Base-by-base conservation (phyloP, 768 basidiomycete genomes). In the Pisolithus tinctorius region DNA sequence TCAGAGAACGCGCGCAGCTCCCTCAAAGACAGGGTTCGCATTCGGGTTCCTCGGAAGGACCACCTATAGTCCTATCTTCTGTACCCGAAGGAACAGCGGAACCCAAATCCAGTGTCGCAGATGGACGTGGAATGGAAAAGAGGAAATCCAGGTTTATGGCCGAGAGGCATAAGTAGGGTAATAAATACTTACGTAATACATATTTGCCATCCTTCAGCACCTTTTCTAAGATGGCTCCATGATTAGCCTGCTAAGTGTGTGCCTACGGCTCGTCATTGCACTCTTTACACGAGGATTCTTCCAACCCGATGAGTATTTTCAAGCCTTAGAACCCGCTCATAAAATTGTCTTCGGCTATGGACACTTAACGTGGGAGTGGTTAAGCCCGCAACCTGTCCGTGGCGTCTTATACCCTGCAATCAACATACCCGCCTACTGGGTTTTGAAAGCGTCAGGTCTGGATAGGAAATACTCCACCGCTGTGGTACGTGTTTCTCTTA, bases 261-360 rank as follows among this genome's bases (percentile, higher is more conserved):
- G 59, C 20, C 60, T 82, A 56, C 82, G 88, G 43, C 65, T 88
- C 47, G 52, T 70, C 7, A 71, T 89, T 42, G 85, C 90, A 0
- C 63, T 94, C 30, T 69, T 71, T 38, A 93, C 91, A 0, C 76
- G 78, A 49, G 91, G 93, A 4, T 88, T 87, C 71, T 98, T 98
- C 65, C 94, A 97, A 65, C 93, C 96, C 8, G 96, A 99, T 67
- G 96, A 98, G 68, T 95, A 88, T 68, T 97, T 87, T 60, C 96
- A 99, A 64, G 80, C 93, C 6, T 77, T 98, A 41, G 96, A 99
- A 64, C 87, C 90, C 43, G 96, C 96, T 0, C 88, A 98, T 65
- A 76, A 76, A 50, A 69, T 84, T 40, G 90, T 96, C 46, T 98
- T 91, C 64, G 93, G 93, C 43, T 92, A 92, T 69, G 95, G 93